phyloP scores from a whole-genome alignment of 352 stramenopile genomes.

The Phytophthora foliorum region DNA sequence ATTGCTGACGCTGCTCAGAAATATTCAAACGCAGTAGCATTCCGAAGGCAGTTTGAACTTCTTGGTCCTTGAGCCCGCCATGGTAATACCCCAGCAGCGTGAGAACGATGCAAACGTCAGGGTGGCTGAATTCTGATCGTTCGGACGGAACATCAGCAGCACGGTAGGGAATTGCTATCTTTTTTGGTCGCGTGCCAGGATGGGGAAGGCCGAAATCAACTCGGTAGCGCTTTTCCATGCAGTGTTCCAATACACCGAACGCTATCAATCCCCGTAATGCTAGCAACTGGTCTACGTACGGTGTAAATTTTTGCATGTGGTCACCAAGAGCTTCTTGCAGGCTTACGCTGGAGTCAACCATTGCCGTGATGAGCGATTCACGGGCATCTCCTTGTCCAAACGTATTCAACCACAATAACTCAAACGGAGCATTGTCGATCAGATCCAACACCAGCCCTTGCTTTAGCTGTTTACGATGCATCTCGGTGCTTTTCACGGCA shows the following conservation, averaged over 20 bases:
- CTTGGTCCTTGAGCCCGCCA: conserved; percentile 55
- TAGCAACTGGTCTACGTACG: conserved; percentile 58
- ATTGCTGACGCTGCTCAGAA: conserved; percentile 71
- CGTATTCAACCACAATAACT: conserved; percentile 72
- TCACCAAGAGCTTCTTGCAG: conserved; percentile 32
- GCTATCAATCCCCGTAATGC: conserved; percentile 79
- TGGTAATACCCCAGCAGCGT: conserved; percentile 91
- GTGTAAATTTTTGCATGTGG: conserved; percentile 20
- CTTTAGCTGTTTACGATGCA: conserved; percentile 33
- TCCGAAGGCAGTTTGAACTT: conserved; percentile 65
- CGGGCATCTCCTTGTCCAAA: conserved; percentile 30
- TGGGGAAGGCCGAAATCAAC: conserved; percentile 82
- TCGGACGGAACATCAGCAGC: conserved; percentile 85
- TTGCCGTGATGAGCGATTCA: conserved; percentile 38
- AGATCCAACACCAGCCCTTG: conserved; percentile 65
- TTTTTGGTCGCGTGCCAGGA: conserved; percentile 54
- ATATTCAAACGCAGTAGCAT: conserved; percentile 71
- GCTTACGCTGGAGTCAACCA: conserved; percentile 41
- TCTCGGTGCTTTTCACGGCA: conserved; percentile 21
- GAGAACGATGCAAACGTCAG: conserved; percentile 83
- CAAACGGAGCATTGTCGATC: conserved; percentile 62
- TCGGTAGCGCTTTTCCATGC: conserved; percentile 85
- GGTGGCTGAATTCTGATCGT: conserved; percentile 90
- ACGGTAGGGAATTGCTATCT: conserved; percentile 87
- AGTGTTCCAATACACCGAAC: conserved; percentile 82